phyloP scores from a whole-genome alignment of 2,329 filamentous ascomycete genomes.

The Gyromitra esculenta region DNA sequence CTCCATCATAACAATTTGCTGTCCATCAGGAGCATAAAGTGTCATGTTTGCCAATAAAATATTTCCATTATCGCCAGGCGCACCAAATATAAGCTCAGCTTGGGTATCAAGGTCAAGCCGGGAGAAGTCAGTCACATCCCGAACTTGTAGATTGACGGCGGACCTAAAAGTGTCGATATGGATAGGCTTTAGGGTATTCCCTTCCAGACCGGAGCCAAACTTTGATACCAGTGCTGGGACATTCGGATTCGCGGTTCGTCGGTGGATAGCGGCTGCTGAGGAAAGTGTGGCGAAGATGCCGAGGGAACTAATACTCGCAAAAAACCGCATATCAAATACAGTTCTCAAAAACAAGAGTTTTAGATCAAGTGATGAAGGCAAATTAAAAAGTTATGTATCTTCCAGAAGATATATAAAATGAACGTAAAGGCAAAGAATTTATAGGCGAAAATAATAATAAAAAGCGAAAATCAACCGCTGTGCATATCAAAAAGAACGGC shows the following conservation, averaged over 20 bases:
- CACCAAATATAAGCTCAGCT: conserved; percentile 51
- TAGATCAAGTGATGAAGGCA: background rate
- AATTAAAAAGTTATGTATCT: conserved; percentile 30
- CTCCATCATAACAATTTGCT: conserved; percentile 60
- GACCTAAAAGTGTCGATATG: conserved; percentile 27
- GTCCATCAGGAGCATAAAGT: conserved; percentile 57
- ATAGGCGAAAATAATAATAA: conserved; percentile 15
- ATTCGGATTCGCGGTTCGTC: background rate
- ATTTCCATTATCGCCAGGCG: conserved; percentile 42
- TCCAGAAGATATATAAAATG: conserved; percentile 37
- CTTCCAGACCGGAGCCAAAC: background rate
- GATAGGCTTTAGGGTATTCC: conserved; percentile 45
- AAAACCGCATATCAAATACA: conserved; percentile 34
- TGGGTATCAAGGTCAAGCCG: conserved; percentile 44
- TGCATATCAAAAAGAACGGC: background rate
- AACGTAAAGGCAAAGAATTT: background rate
- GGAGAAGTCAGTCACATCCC: conserved; percentile 44
- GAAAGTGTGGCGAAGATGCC: conserved; percentile 17
- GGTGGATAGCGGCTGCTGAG: conserved; percentile 35
- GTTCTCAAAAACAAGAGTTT: background rate
- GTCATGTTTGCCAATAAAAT: conserved; percentile 60
- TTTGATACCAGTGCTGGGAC: background rate
- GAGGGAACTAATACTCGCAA: conserved; percentile 14
- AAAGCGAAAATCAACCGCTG: conserved; percentile 25
- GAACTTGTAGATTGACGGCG: conserved; percentile 7